These are phyloP conservation scores for Garcileccinum viscosum DNA, from an alignment of 1,284 basidiomycete genomes.

Conservation along the genomic window DNA sequence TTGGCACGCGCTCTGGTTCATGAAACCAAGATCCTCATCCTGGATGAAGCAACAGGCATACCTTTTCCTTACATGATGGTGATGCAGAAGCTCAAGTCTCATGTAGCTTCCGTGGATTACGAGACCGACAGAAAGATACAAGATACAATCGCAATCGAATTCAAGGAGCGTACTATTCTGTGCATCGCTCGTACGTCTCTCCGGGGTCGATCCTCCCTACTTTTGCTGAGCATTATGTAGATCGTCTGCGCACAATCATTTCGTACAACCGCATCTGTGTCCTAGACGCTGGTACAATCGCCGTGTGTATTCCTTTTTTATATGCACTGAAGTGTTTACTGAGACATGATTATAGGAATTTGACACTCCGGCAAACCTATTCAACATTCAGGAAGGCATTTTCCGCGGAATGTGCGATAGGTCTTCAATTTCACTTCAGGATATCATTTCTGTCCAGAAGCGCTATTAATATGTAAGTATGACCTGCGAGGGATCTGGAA, in stretches of 20 bases:
- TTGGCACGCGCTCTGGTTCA: conserved; percentile 84
- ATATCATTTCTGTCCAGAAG: conserved; percentile 48
- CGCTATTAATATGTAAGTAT: conserved; percentile 3
- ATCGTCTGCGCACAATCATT: conserved; percentile 79
- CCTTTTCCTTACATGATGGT: conserved; percentile 43
- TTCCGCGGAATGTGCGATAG: conserved; percentile 80
- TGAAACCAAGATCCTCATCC: conserved; percentile 75
- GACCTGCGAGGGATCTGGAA: background rate
- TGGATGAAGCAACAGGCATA: conserved; percentile 76
- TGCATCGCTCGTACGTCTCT: conserved; percentile 74
- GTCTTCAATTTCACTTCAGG: conserved; percentile 70
- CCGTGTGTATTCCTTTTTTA: conserved; percentile 40
- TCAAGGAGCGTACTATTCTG: conserved; percentile 78
- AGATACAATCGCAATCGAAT: conserved; percentile 84
- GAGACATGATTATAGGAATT: conserved; percentile 50
- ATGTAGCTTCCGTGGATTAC: conserved; percentile 74
- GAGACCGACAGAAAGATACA: conserved; percentile 88
- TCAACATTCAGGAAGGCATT: conserved; percentile 58
- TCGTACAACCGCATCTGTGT: conserved; percentile 80
- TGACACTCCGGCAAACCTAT: conserved; percentile 76
- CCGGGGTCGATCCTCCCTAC: background rate
- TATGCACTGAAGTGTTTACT: background rate
- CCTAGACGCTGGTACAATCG: conserved; percentile 72
- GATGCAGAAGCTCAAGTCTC: conserved; percentile 3
- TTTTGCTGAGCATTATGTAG: conserved; percentile 39